phyloP scores from a whole-genome alignment of 2,329 filamentous ascomycete species.

The Alternaria incomplexa region DNA sequence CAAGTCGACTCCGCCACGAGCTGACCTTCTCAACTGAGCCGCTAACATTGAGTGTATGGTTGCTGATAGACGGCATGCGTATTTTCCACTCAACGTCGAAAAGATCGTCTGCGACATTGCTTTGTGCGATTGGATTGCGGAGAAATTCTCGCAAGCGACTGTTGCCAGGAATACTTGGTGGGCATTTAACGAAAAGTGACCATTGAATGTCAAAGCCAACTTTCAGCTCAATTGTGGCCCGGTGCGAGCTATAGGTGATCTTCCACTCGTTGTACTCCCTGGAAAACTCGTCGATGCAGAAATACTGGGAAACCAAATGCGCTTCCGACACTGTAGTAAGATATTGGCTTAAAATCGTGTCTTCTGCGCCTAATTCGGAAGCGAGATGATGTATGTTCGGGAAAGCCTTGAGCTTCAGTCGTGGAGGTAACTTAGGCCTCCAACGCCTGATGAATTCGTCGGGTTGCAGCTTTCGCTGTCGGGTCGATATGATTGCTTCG shows the following conservation, averaged over 20 bases:
- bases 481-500: not conserved
- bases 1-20: slow-evolving; percentile 48
- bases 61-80: slow-evolving; percentile 17
- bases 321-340: slow-evolving; percentile 11
- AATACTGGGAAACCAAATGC: slow-evolving; percentile 11
- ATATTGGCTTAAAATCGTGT: slow-evolving; percentile 8
- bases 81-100: slow-evolving; percentile 33
- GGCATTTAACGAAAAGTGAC: slow-evolving; percentile 55
- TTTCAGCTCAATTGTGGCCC: slow-evolving; percentile 49
- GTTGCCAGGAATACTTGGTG: slow-evolving; percentile 45
- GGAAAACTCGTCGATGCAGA: slow-evolving; percentile 23
- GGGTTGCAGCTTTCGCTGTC: too few relatives aligned
- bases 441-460: slow-evolving; percentile 54
- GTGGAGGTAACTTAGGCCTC: slow-evolving; percentile 32
- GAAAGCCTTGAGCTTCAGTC: slow-evolving; percentile 28
- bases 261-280: slow-evolving; percentile 49
- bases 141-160: slow-evolving; percentile 53
- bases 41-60: slow-evolving; percentile 22
- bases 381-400: slow-evolving; percentile 5
- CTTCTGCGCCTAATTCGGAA: not conserved
- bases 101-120: too few relatives aligned
- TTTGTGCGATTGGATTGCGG: slow-evolving; percentile 28
- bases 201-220: slow-evolving; percentile 52
- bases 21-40: slow-evolving; percentile 23
- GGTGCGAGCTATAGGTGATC: slow-evolving; percentile 49